phyloP scores from a whole-genome alignment of 257 asterid species.

The Coffea canephora region DNA sequence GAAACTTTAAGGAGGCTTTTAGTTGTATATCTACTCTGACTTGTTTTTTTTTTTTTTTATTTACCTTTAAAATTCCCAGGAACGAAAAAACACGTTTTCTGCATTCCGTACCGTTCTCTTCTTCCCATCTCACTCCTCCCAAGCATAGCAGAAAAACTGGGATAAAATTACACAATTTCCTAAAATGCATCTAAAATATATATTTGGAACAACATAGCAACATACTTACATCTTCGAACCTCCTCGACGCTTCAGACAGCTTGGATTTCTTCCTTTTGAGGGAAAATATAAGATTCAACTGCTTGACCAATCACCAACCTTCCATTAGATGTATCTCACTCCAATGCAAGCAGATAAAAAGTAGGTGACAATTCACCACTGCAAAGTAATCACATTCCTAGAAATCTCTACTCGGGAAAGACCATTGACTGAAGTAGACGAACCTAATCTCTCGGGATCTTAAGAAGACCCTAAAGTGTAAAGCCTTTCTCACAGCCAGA shows the following conservation, averaged over 20 bases:
- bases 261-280: background rate
- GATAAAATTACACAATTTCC: background rate
- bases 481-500: background rate
- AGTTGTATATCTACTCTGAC: background rate
- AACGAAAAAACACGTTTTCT: no score
- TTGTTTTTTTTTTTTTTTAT: no score
- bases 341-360: background rate
- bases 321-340: background rate
- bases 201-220: background rate
- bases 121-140: background rate
- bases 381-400: background rate
- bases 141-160: background rate
- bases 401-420: background rate
- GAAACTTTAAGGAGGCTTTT: background rate
- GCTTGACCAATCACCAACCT: background rate
- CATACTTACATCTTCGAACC: background rate
- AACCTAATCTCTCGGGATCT: background rate
- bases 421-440: background rate
- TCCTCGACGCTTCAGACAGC: background rate
- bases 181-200: background rate
- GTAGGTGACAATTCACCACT: background rate
- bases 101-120: background rate
- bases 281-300: background rate
- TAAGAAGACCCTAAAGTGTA: background rate
- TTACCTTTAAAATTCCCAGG: background rate